These are phyloP conservation scores for Phaffomyces antillensis DNA, from an alignment of 805 yeast genomes.

Conservation along the genomic window DNA sequence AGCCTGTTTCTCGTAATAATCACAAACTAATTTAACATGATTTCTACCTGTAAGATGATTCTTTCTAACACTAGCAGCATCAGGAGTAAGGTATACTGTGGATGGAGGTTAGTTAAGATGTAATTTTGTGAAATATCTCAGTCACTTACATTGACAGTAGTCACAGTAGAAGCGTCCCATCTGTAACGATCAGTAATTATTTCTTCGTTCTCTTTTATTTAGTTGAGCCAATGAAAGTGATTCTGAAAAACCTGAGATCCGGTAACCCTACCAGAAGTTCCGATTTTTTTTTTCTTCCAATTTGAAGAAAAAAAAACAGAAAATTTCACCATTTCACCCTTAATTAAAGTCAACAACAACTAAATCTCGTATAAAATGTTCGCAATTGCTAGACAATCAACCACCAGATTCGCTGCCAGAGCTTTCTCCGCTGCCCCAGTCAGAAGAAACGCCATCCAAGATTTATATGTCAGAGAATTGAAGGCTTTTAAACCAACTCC, in stretches of 20 bases:
- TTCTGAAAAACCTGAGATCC: neutral
- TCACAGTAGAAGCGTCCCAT: slow-evolving; percentile 80
- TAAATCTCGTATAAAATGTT: slow-evolving; percentile 12
- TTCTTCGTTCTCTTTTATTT: too few species aligned
- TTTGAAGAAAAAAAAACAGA: neutral
- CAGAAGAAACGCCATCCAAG: slow-evolving; percentile 59
- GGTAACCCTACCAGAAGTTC: too few species aligned
- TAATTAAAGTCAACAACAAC: neutral
- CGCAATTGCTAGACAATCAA: slow-evolving; percentile 17
- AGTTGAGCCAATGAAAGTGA: neutral
- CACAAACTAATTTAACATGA: slow-evolving; percentile 64
- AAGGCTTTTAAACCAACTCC: slow-evolving; percentile 84
- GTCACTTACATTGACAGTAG: slow-evolving; percentile 54
- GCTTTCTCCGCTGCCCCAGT: slow-evolving; percentile 29
- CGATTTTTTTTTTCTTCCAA: neutral
- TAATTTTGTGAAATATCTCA: neutral
- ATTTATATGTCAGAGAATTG: slow-evolving; percentile 80
- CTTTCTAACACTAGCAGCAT: slow-evolving; percentile 77
- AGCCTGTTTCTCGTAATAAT: slow-evolving; percentile 54
- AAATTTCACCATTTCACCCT: slow-evolving; percentile 2
- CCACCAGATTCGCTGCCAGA: slow-evolving; percentile 25
- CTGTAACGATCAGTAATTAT: neutral
- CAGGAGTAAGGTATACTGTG: slow-evolving; percentile 70
- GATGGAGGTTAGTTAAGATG: slow-evolving; percentile 3
- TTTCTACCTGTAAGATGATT: slow-evolving; percentile 73